phyloP scores from a whole-genome alignment of 2,329 filamentous ascomycete species.

The Erysiphe neolycopersici region DNA sequence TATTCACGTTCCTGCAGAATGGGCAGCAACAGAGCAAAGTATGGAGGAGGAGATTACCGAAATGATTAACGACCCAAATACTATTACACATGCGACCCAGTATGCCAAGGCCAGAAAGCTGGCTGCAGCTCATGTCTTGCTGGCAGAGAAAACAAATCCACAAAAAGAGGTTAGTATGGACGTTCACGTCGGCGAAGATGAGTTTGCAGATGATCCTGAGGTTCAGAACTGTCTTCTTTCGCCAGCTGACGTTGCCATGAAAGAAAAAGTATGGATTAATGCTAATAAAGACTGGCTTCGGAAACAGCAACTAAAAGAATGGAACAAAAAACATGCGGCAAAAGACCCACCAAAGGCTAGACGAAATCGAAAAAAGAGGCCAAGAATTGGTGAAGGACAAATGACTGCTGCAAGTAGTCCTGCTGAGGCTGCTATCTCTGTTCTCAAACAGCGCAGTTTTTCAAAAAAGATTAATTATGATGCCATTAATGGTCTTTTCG shows the following conservation, averaged over 20 bases:
- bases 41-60: slow-evolving; percentile 45
- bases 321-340: slow-evolving; percentile 38
- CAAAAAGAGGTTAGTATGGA: slow-evolving; percentile 26
- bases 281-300: slow-evolving; percentile 88
- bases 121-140: slow-evolving; percentile 25
- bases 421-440: slow-evolving; percentile 39
- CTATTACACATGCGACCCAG: slow-evolving; percentile 26
- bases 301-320: slow-evolving; percentile 33
- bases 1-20: slow-evolving; percentile 21
- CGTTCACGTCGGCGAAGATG: slow-evolving; percentile 44
- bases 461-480: slow-evolving; percentile 55
- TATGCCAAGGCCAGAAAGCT: slow-evolving; percentile 31
- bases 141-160: slow-evolving; percentile 22
- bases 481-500: slow-evolving; percentile 30
- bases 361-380: slow-evolving; percentile 26
- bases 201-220: slow-evolving; percentile 77
- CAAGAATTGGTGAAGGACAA: slow-evolving; percentile 36
- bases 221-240: slow-evolving; percentile 55
- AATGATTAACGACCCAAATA: slow-evolving; percentile 36
- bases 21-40: slow-evolving; percentile 31
- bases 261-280: slow-evolving; percentile 83
- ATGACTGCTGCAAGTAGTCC: slow-evolving; percentile 38
- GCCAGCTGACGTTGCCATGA: slow-evolving; percentile 48
- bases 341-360: slow-evolving; percentile 27
- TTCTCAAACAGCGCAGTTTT: slow-evolving; percentile 39